Conservation (phyloP, 805 yeast genomes). For the Lipomyces lipofer region DNA sequence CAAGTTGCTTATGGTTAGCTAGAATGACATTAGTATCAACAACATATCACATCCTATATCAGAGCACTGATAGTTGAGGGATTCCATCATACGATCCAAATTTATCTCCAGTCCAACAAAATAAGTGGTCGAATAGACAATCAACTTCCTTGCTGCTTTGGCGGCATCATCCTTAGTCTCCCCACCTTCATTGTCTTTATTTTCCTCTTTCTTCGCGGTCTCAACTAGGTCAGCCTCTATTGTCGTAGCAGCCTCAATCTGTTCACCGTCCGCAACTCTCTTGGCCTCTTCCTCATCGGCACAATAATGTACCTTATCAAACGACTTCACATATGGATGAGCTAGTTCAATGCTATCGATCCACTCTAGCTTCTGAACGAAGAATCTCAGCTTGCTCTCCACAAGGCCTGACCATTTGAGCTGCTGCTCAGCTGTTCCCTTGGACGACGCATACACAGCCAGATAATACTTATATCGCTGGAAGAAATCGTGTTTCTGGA, state of each 20-base stretch:
- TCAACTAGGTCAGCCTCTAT: conserved; percentile 28
- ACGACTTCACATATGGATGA: conserved; percentile 84
- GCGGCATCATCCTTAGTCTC: conserved; percentile 25
- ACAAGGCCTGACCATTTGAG: conserved; percentile 90
- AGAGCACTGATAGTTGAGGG: not conserved
- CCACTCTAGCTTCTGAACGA: conserved; percentile 81
- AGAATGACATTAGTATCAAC: not conserved
- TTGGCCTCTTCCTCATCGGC: conserved; percentile 56
- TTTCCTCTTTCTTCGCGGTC: conserved; percentile 26
- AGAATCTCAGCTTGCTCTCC: conserved; percentile 77
- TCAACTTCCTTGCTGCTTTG: conserved; percentile 34
- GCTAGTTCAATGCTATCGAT: conserved; percentile 75
- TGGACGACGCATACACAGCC: conserved; percentile 76
- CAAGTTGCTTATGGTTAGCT: conserved; percentile 47
- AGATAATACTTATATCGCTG: conserved; percentile 81
- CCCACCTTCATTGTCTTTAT: conserved; percentile 30
- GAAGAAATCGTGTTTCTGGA: conserved; percentile 80
- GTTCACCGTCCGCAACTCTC: conserved; percentile 61
- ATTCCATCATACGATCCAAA: conserved; percentile 35
- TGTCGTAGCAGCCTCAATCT: conserved; percentile 40
- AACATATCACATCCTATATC: no score
- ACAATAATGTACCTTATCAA: conserved; percentile 56
- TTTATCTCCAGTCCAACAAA: conserved; percentile 73
- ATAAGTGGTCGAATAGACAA: conserved; percentile 67
- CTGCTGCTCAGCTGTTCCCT: conserved; percentile 75